Base-by-base conservation (phyloP, 257 asterid genomes). In the Penstemon eatonii region DNA sequence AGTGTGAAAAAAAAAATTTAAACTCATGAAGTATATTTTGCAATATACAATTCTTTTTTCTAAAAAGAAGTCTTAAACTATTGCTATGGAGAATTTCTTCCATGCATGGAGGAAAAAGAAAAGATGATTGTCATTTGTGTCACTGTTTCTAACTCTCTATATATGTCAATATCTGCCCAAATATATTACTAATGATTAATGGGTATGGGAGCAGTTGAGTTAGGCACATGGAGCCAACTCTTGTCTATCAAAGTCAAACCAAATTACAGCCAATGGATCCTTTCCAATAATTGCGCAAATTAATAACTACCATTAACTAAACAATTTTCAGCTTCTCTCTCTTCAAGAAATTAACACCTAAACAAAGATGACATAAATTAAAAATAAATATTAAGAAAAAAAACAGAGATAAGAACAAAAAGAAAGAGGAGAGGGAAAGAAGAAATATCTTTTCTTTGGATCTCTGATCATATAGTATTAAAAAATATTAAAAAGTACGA, bases 381-480 rank as follows among this genome's bases (percentile, higher is more conserved):
- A 25, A 2, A 37, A 5, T 43, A 25, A 18, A 18, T 15, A 15
- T 4, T 18, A 54, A 19, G 6, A 42, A 15, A 12, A 67, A 55
- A 13, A 18, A 55, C 6, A 41, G 55, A 43, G 62, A 15, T 25
- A 66, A 42, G 13, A 49, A 70, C 9, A 13, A 49, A 53, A 12
- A 70, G 58, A 63, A 62, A 9, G 4, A 45, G 41, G 45, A 41
- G 56, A 71, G 55, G 69, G 49, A 64, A 55, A 71, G 73, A 66
- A 73, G 73, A 75, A 84, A 66, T 76, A 90, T 73, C 79, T 79
- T 80, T 79, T 84, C 80, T 72, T 84, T 78, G 69, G 70, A 72
- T 78, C 84, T 79, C 85, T 83, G 70, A 66, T 46, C 59, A 25
- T 25, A 25, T 25, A 25, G 33, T 25, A 25, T 25, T 25, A 25